A percentile compares a stretch with the other conserved stretches of the same genome.
Conservation (phyloP, 2,329 filamentous ascomycete genomes). For the Diaporthe ilicicola region DNA sequence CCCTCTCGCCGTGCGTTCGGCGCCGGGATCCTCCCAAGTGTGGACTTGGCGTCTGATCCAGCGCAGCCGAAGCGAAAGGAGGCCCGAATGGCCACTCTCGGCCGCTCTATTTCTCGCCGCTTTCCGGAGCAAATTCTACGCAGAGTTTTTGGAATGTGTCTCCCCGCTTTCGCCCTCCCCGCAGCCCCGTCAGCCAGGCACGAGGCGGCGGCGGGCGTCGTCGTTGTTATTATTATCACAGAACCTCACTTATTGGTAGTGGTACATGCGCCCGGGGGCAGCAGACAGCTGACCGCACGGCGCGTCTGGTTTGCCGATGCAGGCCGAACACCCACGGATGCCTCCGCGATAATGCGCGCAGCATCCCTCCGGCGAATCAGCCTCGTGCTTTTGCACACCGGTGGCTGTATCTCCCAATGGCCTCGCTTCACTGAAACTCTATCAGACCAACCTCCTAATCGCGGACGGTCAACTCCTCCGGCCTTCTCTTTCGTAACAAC, state of each 20-base stretch:
- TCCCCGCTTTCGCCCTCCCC: conserved; percentile 12
- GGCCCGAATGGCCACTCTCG: conserved; percentile 22
- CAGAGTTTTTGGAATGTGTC: conserved; percentile 7
- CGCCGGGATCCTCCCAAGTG: conserved; percentile 8
- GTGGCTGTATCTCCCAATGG: background rate
- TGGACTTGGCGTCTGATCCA: conserved; percentile 11
- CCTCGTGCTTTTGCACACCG: background rate
- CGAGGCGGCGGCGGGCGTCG: background rate
- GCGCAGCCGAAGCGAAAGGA: conserved; percentile 8
- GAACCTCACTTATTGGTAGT: background rate
- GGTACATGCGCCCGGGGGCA: background rate
- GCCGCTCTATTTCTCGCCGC: conserved; percentile 24
- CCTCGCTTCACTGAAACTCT: background rate
- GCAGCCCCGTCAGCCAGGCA: background rate
- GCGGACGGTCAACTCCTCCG: background rate
- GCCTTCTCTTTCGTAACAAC: background rate
- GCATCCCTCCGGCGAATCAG: conserved; percentile 4
- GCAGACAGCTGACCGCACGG: background rate
- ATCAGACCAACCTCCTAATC: background rate
- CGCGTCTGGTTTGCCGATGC: conserved; percentile 2
- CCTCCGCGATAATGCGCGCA: conserved; percentile 12
- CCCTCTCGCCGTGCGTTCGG: background rate
- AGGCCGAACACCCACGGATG: conserved; percentile 2
- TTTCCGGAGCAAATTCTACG: conserved; percentile 8
- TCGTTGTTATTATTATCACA: background rate